These are phyloP conservation scores for Colletotrichum theobromicola DNA, from an alignment of 2,329 filamentous ascomycete species.

Conservation along the genomic window DNA sequence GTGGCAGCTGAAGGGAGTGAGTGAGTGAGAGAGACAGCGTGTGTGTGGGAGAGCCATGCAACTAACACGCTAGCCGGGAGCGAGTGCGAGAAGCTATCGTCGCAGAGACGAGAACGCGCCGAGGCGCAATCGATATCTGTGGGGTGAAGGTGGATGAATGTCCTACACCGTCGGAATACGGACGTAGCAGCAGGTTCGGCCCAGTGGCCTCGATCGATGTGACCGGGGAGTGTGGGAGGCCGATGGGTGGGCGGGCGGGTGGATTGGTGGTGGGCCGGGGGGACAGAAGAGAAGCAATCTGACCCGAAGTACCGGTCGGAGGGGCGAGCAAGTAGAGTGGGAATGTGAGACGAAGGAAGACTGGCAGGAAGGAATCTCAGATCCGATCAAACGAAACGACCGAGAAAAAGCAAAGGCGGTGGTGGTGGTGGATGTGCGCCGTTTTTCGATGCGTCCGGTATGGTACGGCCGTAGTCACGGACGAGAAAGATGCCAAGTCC, in stretches of 20 bases:
- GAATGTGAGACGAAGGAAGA: neutral
- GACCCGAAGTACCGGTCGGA: neutral
- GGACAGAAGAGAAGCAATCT: neutral
- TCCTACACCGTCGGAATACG: neutral
- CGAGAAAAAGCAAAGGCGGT: neutral
- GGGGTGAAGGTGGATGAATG: neutral
- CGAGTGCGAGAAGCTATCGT: neutral
- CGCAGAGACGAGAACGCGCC: neutral
- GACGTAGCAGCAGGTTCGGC: slow-evolving; percentile 1
- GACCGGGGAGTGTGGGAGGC: neutral
- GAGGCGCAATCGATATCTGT: neutral
- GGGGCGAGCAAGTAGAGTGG: neutral
- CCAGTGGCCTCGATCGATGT: neutral
- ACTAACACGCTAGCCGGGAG: neutral
- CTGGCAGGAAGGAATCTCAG: neutral
- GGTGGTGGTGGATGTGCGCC: neutral
- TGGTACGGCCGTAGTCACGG: slow-evolving; percentile 14
- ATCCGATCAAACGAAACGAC: neutral
- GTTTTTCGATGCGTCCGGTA: neutral
- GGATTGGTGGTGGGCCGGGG: neutral
- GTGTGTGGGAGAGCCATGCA: neutral
- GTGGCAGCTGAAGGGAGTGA: neutral
- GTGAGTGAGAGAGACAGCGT: neutral
- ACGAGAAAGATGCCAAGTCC: neutral
- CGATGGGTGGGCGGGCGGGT: neutral